Conservation (phyloP, 73 alveolate genomes). For the Paramecium octaurelia region DNA sequence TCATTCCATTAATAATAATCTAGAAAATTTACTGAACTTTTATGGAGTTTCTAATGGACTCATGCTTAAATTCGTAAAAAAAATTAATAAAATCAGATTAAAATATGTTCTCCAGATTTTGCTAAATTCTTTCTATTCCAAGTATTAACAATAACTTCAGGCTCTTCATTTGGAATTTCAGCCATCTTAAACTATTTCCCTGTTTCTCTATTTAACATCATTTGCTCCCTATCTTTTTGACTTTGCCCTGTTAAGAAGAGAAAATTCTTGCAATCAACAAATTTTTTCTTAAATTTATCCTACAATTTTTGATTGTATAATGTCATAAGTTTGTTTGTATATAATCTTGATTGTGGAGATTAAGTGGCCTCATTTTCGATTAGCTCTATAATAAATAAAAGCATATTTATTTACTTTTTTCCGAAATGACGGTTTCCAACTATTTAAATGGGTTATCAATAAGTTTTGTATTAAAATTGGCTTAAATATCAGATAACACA, state of each 20-base stretch:
- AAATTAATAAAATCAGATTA: background rate
- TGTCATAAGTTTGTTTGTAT: background rate
- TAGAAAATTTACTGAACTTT: background rate
- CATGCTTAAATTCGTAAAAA: background rate
- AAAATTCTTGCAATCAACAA: background rate
- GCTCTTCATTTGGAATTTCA: slow-evolving; percentile 1
- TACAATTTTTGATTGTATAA: background rate
- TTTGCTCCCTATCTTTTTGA: background rate
- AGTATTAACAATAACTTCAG: background rate
- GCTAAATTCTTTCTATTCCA: slow-evolving; percentile 26
- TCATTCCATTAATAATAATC: background rate
- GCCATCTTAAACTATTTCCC: background rate
- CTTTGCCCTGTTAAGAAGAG: background rate
- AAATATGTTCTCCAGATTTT: slow-evolving; percentile 2
- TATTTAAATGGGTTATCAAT: slow-evolving; percentile 41
- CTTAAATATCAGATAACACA: background rate
- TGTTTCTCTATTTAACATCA: background rate
- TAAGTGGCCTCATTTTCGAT: background rate
- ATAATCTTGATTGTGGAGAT: background rate
- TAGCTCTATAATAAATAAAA: background rate
- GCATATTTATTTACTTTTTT: background rate
- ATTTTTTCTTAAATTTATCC: background rate
- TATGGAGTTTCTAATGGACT: background rate
- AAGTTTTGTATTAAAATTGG: background rate
- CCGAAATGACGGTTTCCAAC: background rate